Evolutionary conservation across 352 stramenopile genomes (phyloP).

Genomic region (Pythium vanterpoolii): DNA sequence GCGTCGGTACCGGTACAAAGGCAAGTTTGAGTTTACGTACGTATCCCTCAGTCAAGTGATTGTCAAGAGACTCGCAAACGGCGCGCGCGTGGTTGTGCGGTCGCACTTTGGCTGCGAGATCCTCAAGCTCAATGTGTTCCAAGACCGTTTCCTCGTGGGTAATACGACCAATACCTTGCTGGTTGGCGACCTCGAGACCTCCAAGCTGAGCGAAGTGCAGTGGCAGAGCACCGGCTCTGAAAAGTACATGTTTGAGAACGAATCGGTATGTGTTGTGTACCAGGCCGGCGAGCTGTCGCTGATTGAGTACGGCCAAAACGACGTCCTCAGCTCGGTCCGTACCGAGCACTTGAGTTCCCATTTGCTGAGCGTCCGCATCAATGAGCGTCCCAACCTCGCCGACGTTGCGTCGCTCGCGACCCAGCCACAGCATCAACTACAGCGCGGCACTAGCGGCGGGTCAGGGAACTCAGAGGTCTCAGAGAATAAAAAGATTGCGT

Average conservation of each 20-base stretch:
- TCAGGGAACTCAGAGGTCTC: constrained; percentile 21
- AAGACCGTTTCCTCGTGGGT: constrained; percentile 89
- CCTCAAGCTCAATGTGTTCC: constrained; percentile 94
- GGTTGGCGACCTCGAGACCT: constrained; percentile 88
- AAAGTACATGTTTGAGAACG: constrained; percentile 96
- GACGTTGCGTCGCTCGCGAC: constrained; percentile 23
- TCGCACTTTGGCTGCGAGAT: constrained; percentile 92
- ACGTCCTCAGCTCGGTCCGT: constrained; percentile 87
- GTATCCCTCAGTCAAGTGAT: constrained; percentile 93
- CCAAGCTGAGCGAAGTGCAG: constrained; percentile 90
- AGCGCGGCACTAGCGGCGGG: not conserved
- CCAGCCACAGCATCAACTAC: constrained; percentile 25
- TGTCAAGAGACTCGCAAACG: constrained; percentile 88
- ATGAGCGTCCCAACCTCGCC: constrained; percentile 71
- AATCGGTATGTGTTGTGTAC: constrained; percentile 89
- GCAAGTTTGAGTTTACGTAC: constrained; percentile 95
- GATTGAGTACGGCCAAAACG: constrained; percentile 94
- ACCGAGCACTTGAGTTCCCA: constrained; percentile 92
- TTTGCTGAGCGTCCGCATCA: constrained; percentile 91
- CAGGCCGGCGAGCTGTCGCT: constrained; percentile 90
- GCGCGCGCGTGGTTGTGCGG: constrained; percentile 83
- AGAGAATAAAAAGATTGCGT: constrained; percentile 94
- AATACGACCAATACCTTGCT: constrained; percentile 92
- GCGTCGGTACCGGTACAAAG: constrained; percentile 90
- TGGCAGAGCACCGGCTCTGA: constrained; percentile 87